Conservation (phyloP, 139 green algal genomes). For the Volvox reticuliferus region DNA sequence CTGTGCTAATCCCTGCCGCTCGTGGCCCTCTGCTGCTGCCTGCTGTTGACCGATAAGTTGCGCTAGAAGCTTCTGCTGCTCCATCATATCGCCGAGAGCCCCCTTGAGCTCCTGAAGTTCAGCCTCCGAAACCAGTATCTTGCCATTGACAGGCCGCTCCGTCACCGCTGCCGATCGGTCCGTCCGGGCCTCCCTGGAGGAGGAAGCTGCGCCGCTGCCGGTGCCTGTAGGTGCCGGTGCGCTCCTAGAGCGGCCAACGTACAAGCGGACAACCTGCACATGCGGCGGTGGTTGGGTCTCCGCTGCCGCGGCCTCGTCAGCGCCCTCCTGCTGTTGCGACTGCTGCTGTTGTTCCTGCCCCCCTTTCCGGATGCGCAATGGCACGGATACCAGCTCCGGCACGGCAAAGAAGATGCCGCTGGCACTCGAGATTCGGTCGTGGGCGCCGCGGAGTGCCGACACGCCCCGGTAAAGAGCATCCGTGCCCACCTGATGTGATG, state of each 20-base stretch:
- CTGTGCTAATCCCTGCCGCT: neutral
- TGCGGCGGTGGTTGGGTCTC: no score
- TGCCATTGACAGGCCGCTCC: no score
- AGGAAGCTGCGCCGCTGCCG: no score
- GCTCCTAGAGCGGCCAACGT: neutral
- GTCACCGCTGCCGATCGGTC: neutral
- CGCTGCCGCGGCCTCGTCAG: neutral
- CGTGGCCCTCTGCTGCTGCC: neutral
- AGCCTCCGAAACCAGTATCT: neutral
- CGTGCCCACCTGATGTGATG: neutral
- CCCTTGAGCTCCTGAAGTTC: constrained; percentile 7
- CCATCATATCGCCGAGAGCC: constrained; percentile 22
- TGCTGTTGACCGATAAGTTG: neutral
- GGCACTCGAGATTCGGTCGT: neutral
- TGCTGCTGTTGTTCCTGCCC: neutral
- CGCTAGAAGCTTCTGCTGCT: constrained; percentile 15
- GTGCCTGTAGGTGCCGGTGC: no score
- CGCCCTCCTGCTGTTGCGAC: neutral
- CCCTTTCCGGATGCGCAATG: neutral
- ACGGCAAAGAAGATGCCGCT: neutral
- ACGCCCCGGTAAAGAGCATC: neutral
- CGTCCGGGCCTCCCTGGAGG: no score
- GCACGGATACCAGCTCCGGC: neutral
- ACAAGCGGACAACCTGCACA: constrained; percentile 7
- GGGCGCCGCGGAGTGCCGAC: neutral